phyloP scores from a whole-genome alignment of 2,329 filamentous ascomycete genomes.

The Neopestalotiopsis clavispora region DNA sequence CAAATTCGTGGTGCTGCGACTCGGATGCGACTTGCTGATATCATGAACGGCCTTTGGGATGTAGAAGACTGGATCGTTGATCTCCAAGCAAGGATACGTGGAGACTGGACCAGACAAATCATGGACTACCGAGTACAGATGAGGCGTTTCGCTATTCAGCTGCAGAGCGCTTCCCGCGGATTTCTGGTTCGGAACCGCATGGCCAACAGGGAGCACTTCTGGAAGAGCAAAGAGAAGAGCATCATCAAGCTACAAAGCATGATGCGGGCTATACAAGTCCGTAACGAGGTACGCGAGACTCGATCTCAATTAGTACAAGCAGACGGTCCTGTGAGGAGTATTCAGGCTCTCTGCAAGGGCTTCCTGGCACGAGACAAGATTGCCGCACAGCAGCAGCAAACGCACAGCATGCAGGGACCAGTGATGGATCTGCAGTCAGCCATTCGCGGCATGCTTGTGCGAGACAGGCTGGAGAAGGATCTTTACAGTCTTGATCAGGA shows the following conservation, averaged over 20 bases:
- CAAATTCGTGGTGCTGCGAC: slow-evolving; percentile 83
- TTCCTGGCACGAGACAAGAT: slow-evolving; percentile 67
- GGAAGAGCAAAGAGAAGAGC: slow-evolving; percentile 72
- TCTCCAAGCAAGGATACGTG: slow-evolving; percentile 84
- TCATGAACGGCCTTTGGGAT: slow-evolving; percentile 92
- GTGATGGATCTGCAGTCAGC: slow-evolving; percentile 68
- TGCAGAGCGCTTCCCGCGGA: slow-evolving; percentile 82
- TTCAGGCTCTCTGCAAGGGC: slow-evolving; percentile 71
- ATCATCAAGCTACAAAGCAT: slow-evolving; percentile 84
- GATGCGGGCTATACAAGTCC: slow-evolving; percentile 70
- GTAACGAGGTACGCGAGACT: slow-evolving; percentile 60
- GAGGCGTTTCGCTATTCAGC: slow-evolving; percentile 76
- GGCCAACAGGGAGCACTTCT: slow-evolving; percentile 66
- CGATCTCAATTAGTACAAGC: slow-evolving; percentile 65
- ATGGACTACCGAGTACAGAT: slow-evolving; percentile 82
- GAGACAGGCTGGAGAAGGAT: slow-evolving; percentile 54
- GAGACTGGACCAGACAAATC: slow-evolving; percentile 85
- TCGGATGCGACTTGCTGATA: slow-evolving; percentile 75
- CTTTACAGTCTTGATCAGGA: slow-evolving; percentile 56
- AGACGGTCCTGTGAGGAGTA: slow-evolving; percentile 66
- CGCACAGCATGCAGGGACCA: slow-evolving; percentile 53
- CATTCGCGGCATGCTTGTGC: slow-evolving; percentile 68
- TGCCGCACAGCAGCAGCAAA: slow-evolving; percentile 60
- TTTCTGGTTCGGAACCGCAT: slow-evolving; percentile 72
- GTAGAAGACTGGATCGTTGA: slow-evolving; percentile 78